These are phyloP conservation scores for Fusarium siculi DNA, from an alignment of 2,329 filamentous ascomycete species.

Conservation along the genomic window DNA sequence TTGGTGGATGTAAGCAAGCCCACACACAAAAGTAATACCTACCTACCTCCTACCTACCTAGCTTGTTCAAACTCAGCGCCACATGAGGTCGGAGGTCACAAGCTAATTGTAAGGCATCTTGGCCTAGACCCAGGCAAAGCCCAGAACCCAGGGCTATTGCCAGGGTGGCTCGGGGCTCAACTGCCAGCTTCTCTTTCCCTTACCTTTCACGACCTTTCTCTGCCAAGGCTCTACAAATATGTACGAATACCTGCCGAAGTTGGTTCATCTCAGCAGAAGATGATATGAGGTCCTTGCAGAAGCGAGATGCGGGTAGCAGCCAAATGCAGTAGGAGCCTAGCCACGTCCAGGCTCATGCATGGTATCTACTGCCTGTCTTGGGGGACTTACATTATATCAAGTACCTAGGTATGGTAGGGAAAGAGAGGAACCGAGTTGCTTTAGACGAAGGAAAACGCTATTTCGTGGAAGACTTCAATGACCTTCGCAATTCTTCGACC, in stretches of 20 bases:
- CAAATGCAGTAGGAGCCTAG: slow-evolving; percentile 6
- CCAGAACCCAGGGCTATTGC: neutral
- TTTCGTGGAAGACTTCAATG: neutral
- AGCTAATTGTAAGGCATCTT: slow-evolving; percentile 12
- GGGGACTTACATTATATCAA: neutral
- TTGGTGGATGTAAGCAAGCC: slow-evolving; percentile 2
- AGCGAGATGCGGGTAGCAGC: neutral
- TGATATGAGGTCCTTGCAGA: neutral
- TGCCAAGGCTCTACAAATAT: neutral
- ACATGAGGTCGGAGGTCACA: slow-evolving; percentile 18
- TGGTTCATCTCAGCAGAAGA: neutral
- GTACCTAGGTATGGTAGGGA: neutral
- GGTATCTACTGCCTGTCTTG: neutral
- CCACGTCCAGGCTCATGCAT: neutral
- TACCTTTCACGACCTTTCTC: neutral
- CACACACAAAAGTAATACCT: neutral
- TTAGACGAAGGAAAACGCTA: neutral
- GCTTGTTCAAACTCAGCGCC: slow-evolving; percentile 7
- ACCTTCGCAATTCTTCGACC: slow-evolving; percentile 1
- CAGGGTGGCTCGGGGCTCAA: slow-evolving; percentile 5
- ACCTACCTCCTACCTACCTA: neutral
- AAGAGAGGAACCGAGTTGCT: neutral
- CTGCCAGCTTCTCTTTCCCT: neutral
- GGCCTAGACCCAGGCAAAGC: neutral
- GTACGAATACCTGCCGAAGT: neutral